Percentiles rank a stretch among this genome's conserved stretches.
phyloP scores from a whole-genome alignment of 208 protist genomes.

The Acanthamoeba rhysodes region DNA sequence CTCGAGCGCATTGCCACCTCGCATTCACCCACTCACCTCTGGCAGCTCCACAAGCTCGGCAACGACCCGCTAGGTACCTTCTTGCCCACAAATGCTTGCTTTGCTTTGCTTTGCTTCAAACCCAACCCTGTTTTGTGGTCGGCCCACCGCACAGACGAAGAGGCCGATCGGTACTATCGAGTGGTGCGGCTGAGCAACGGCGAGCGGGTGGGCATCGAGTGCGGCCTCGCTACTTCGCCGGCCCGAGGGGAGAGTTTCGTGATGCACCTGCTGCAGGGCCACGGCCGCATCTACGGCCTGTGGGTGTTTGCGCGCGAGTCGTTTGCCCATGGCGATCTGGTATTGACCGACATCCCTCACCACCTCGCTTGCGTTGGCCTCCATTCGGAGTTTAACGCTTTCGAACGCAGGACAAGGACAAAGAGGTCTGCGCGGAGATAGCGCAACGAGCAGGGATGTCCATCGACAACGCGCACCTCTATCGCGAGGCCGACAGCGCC shows the following conservation, averaged over 20 bases:
- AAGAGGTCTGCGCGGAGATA: neutral
- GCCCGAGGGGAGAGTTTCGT: neutral
- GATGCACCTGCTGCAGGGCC: neutral
- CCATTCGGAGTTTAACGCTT: too few relatives aligned
- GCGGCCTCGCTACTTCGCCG: neutral
- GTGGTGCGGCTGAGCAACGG: constrained; percentile 8
- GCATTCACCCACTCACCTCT: neutral
- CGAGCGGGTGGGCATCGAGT: constrained; percentile 4
- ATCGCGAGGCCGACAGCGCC: neutral
- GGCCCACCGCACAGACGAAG: neutral
- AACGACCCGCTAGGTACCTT: too few relatives aligned
- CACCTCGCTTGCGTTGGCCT: too few relatives aligned
- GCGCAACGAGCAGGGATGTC: neutral
- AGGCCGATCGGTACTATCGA: neutral
- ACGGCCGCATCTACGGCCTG: neutral
- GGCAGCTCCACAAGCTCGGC: neutral
- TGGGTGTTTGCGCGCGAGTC: neutral
- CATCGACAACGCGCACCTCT: constrained; percentile 32
- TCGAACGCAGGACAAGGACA: neutral
- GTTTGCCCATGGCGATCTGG: neutral
- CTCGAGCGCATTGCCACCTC: constrained; percentile 13
- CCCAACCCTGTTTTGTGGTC: too few relatives aligned
- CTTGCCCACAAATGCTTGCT: too few relatives aligned
- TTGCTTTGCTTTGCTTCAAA: too few relatives aligned
- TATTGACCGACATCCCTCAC: too few relatives aligned